These are phyloP conservation scores for Solanum hybrid DNA, from an alignment of 305 asterid species.

Conservation along the genomic window DNA sequence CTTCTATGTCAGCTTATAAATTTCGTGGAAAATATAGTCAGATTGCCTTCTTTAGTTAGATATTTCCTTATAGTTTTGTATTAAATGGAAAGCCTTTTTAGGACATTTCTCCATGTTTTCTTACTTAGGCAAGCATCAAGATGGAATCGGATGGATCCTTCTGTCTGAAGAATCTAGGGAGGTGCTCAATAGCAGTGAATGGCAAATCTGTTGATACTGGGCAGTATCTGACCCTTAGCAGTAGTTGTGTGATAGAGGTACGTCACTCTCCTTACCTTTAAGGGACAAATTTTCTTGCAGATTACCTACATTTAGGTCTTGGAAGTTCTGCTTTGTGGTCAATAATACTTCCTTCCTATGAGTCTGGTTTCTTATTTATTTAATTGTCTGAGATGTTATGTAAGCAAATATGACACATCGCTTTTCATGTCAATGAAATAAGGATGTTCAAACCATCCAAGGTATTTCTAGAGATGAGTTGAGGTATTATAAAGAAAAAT, in stretches of 20 bases:
- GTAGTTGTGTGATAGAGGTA: slow-evolving; percentile 92
- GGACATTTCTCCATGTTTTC: slow-evolving; percentile 3
- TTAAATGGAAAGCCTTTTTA: neutral
- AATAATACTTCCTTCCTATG: neutral
- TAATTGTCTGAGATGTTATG: neutral
- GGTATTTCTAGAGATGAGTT: neutral
- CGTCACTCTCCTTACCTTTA: slow-evolving; percentile 4
- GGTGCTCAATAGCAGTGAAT: slow-evolving; percentile 67
- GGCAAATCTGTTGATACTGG: slow-evolving; percentile 60
- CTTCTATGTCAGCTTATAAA: neutral
- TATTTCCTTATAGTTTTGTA: neutral
- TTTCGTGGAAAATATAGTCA: neutral
- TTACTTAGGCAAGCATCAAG: slow-evolving; percentile 72
- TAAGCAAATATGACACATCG: neutral
- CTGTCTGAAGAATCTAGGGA: slow-evolving; percentile 74
- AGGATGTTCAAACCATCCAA: neutral
- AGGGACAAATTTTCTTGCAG: neutral
- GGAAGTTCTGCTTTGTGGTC: neutral
- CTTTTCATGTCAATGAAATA: neutral
- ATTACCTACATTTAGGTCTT: neutral
- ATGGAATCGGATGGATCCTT: slow-evolving; percentile 84
- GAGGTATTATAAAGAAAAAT: neutral
- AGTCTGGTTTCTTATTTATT: neutral
- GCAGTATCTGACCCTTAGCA: slow-evolving; percentile 51
- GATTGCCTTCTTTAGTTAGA: too few species aligned